These are phyloP conservation scores for Silene noctiflora DNA, from an alignment of 179 eudicot species.

Conservation along the genomic window DNA sequence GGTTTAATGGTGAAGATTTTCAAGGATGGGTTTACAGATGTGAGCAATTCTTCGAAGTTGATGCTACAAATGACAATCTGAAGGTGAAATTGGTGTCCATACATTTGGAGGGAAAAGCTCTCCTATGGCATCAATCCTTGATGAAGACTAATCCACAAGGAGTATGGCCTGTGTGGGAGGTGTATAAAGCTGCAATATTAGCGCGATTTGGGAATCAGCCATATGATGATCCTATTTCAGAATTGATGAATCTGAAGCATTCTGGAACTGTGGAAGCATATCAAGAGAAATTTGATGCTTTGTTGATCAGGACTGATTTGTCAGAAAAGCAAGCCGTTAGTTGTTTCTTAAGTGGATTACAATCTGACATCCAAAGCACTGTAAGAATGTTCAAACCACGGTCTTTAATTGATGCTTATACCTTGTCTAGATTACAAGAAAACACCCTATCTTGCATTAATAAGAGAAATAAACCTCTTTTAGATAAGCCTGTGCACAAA, in stretches of 20 bases:
- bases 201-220: not conserved
- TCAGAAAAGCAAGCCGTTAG: not conserved
- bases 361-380: too few relatives aligned
- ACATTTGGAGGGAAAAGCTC: too few relatives aligned
- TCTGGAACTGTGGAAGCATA: not conserved
- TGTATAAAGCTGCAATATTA: not conserved
- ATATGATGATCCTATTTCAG: slow-evolving; percentile 7
- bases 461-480: not conserved
- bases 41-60: too few relatives aligned
- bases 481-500: not conserved
- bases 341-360: not conserved
- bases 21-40: too few relatives aligned
- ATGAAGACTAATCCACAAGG: not conserved
- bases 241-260: not conserved
- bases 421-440: not conserved
- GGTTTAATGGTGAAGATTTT: too few relatives aligned
- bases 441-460: not conserved
- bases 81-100: not conserved
- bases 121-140: not conserved
- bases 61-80: too few relatives aligned
- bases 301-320: not conserved
- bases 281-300: slow-evolving; percentile 9
- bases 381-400: too few relatives aligned
- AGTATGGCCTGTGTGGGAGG: not conserved
- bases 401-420: too few relatives aligned